These are phyloP conservation scores for Dalbergia cultrata DNA, from an alignment of 306 rosid genomes.

Conservation along the genomic window DNA sequence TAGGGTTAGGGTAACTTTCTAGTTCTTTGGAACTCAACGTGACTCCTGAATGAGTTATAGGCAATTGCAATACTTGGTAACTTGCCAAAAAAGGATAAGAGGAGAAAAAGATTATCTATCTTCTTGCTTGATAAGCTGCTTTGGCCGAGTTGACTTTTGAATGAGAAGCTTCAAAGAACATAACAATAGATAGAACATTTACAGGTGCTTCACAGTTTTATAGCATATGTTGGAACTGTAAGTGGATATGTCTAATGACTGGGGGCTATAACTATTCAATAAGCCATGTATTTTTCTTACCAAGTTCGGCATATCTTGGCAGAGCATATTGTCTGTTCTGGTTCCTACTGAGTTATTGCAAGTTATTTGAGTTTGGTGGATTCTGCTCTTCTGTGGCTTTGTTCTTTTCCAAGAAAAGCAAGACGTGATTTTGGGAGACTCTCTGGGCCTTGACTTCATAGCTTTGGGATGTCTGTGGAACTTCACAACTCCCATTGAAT, in stretches of 20 bases:
- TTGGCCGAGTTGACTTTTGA: neutral
- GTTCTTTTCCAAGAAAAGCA: constrained; percentile 1
- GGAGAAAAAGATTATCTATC: neutral
- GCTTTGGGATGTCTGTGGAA: constrained; percentile 12
- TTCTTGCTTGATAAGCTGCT: neutral
- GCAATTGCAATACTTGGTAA: neutral
- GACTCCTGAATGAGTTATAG: neutral
- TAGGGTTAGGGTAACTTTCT: neutral
- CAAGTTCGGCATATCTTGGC: constrained; percentile 15
- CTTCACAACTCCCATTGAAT: neutral
- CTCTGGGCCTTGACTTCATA: neutral
- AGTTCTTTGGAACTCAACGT: neutral
- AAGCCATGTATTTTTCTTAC: neutral
- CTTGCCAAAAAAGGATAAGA: neutral
- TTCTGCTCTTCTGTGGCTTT: constrained; percentile 16
- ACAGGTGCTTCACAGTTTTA: neutral
- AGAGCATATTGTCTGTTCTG: neutral
- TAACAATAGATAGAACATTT: neutral
- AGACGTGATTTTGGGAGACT: neutral
- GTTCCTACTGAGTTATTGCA: neutral
- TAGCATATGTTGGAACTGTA: neutral
- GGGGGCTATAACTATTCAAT: neutral
- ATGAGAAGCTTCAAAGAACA: neutral
- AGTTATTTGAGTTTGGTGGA: neutral
- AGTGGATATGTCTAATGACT: neutral